Evolutionary conservation across 441 rosid genomes (phyloP).

Genomic region (Corymbia calophylla): DNA sequence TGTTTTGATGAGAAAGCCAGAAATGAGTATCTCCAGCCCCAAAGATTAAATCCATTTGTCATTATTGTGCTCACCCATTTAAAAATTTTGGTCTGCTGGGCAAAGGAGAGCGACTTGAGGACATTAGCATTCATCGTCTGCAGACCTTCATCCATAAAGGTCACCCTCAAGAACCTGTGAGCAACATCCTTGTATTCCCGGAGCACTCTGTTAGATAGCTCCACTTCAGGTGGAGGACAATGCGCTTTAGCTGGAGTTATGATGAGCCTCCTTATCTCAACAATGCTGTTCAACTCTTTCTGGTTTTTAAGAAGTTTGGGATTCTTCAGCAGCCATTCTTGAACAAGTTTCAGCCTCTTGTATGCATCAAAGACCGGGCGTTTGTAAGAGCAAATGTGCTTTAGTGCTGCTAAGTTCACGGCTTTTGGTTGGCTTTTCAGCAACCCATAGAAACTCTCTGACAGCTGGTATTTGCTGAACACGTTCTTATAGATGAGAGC

Average conservation of each 20-base stretch:
- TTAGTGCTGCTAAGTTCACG: constrained; percentile 64
- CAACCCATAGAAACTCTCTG: constrained; percentile 52
- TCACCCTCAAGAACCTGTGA: constrained; percentile 72
- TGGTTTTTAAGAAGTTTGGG: constrained; percentile 41
- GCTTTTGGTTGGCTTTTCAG: constrained; percentile 49
- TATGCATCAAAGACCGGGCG: constrained; percentile 56
- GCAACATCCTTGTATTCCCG: constrained; percentile 54
- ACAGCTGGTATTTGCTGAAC: constrained; percentile 57
- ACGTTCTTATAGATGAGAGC: constrained; percentile 67
- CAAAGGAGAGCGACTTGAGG: constrained; percentile 35
- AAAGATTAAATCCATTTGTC: constrained; percentile 60
- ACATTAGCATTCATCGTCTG: constrained; percentile 61
- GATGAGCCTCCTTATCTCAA: constrained; percentile 65
- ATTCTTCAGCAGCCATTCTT: constrained; percentile 58
- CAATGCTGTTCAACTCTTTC: constrained; percentile 39
- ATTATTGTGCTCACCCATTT: constrained; percentile 63
- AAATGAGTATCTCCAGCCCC: constrained; percentile 74
- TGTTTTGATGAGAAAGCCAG: constrained; percentile 92
- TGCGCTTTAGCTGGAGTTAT: constrained; percentile 86
- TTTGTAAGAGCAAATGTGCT: constrained; percentile 59
- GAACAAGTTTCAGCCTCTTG: constrained; percentile 46
- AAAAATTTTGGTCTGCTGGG: constrained; percentile 67
- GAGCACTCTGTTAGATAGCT: constrained; percentile 83
- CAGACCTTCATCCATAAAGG: constrained; percentile 89
- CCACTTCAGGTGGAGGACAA: constrained; percentile 84